Evolutionary conservation across 352 stramenopile genomes (phyloP).

Genomic region (Phytopythium chamaehyphon): DNA sequence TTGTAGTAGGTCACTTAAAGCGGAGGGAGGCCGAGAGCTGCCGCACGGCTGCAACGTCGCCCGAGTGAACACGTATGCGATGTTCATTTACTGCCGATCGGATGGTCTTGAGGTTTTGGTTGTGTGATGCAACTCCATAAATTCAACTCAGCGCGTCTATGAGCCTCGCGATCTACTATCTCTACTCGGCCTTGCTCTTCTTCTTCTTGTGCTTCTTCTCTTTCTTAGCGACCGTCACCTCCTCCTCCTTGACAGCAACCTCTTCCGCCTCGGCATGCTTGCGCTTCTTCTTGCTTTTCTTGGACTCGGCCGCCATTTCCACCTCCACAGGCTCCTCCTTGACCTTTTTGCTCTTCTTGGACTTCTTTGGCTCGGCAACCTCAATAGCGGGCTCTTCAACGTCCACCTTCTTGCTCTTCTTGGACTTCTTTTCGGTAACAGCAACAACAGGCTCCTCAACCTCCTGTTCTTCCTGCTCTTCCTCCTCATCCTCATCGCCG

Average conservation of each 20-base stretch:
- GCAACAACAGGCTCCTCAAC: not conserved
- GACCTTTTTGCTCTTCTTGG: constrained; percentile 24
- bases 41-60: too few relatives aligned
- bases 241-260: constrained; percentile 14
- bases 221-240: constrained; percentile 27
- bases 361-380: constrained; percentile 13
- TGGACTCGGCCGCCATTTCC: constrained; percentile 10
- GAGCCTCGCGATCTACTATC: not conserved
- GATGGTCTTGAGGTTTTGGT: too few relatives aligned
- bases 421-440: constrained; percentile 5
- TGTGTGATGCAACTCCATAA: not conserved
- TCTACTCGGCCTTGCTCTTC: constrained; percentile 58
- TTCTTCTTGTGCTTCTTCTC: constrained; percentile 38
- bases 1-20: too few relatives aligned
- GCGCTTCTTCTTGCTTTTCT: constrained; percentile 29
- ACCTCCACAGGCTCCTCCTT: constrained; percentile 22
- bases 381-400: constrained; percentile 4
- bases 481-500: constrained; percentile 7
- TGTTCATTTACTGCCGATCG: too few relatives aligned
- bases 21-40: too few relatives aligned
- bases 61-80: too few relatives aligned
- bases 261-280: not conserved
- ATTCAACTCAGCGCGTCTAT: not conserved
- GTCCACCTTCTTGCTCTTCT: constrained; percentile 18
- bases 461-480: constrained; percentile 18